phyloP scores from a whole-genome alignment of 148 eudicot genomes.

The Silene conica region DNA sequence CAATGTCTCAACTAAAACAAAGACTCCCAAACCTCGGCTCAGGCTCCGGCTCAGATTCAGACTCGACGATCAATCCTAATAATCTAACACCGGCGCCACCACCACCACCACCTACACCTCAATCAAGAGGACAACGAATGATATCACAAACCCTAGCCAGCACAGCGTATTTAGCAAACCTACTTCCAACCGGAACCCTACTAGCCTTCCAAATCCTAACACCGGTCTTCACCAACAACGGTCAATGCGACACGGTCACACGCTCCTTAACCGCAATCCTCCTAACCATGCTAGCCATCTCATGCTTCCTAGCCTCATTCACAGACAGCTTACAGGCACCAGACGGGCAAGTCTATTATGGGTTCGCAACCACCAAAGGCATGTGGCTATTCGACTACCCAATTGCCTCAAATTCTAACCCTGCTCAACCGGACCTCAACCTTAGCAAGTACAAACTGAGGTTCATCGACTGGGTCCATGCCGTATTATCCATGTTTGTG shows the following conservation, averaged over 20 bases:
- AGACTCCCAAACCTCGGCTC: slow-evolving; percentile 18
- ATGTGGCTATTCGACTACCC: slow-evolving; percentile 48
- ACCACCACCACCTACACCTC: slow-evolving; percentile 1
- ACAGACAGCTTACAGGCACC: slow-evolving; percentile 50
- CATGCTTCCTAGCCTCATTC: slow-evolving; percentile 57
- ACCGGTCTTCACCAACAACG: slow-evolving; percentile 63
- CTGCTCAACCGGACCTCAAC: slow-evolving; percentile 13
- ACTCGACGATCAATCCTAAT: slow-evolving; percentile 15
- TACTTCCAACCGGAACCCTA: slow-evolving; percentile 69
- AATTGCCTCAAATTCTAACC: neutral
- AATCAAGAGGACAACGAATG: slow-evolving; percentile 29
- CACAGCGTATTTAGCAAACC: slow-evolving; percentile 60
- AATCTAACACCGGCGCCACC: neutral
- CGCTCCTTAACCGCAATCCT: slow-evolving; percentile 40
- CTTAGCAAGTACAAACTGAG: slow-evolving; percentile 34
- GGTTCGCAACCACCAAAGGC: slow-evolving; percentile 51
- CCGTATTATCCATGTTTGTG: slow-evolving; percentile 45
- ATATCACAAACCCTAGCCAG: slow-evolving; percentile 32
- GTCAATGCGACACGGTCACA: slow-evolving; percentile 51
- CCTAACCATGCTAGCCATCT: slow-evolving; percentile 35
- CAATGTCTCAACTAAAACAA: slow-evolving; percentile 31
- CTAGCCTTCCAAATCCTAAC: slow-evolving; percentile 63
- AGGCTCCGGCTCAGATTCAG: slow-evolving; percentile 1
- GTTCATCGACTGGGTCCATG: slow-evolving; percentile 52
- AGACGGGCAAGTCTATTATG: slow-evolving; percentile 51